Conservation (phyloP, 1,139 yeast genomes). For the Kurtzmaniella quercitrusa region DNA sequence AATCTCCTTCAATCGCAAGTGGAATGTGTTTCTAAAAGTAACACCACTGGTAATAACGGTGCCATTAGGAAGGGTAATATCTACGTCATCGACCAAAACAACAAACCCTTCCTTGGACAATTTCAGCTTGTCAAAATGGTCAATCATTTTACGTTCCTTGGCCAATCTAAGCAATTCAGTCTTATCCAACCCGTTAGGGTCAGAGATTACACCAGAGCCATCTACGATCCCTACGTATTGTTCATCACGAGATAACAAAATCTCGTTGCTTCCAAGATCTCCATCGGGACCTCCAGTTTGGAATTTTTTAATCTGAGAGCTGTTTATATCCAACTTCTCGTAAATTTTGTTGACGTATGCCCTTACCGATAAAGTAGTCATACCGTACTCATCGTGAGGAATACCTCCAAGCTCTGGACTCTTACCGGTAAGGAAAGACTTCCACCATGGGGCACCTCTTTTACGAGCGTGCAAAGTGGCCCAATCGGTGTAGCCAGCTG, state of each 20-base stretch:
- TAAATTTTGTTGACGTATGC: constrained; percentile 88
- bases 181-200: constrained; percentile 85
- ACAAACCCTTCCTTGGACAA: constrained; percentile 75
- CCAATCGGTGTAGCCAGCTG: constrained; percentile 95
- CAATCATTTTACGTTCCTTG: constrained; percentile 69
- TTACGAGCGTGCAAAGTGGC: constrained; percentile 93
- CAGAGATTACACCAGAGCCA: constrained; percentile 93
- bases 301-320: constrained; percentile 62
- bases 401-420: constrained; percentile 91
- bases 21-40: constrained; percentile 90
- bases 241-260: constrained; percentile 76
- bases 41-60: constrained; percentile 75
- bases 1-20: constrained; percentile 63
- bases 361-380: constrained; percentile 94
- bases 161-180: constrained; percentile 78
- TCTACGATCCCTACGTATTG: constrained; percentile 85
- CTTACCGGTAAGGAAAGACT: constrained; percentile 96
- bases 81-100: constrained; percentile 82
- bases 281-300: constrained; percentile 99
- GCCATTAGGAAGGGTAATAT: constrained; percentile 76
- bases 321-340: constrained; percentile 61
- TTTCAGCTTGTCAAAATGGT: constrained; percentile 60
- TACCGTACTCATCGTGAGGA: constrained; percentile 97
- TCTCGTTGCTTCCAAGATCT: constrained; percentile 94
- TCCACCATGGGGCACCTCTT: constrained; percentile 99